Evolutionary conservation across 257 asterid species (phyloP).

Genomic region (Misopates orontium): DNA sequence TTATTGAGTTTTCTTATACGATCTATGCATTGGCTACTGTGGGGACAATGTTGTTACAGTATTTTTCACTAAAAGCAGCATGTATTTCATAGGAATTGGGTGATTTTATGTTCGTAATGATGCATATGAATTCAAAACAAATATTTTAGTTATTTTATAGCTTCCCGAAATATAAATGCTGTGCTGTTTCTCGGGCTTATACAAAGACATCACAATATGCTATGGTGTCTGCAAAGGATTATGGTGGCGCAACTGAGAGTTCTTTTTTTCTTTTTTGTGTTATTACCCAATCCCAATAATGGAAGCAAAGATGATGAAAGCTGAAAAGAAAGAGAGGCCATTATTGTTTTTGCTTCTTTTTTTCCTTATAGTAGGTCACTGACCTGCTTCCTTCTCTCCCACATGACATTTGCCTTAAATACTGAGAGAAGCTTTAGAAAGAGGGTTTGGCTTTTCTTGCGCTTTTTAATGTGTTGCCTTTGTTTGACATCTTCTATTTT

Average conservation of each 20-base stretch:
- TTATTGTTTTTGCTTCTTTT: background rate
- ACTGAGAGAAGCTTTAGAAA: too few species aligned
- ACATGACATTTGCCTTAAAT: too few species aligned
- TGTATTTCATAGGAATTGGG: conserved; percentile 6
- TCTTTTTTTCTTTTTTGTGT: too few species aligned
- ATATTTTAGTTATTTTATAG: background rate
- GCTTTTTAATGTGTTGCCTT: background rate
- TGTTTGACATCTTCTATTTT: background rate
- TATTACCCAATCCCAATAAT: too few species aligned
- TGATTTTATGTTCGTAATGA: conserved; percentile 1
- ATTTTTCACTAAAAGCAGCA: background rate
- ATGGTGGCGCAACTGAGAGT: background rate
- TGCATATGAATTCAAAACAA: background rate
- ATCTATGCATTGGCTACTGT: conserved; percentile 11
- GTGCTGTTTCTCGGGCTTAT: conserved; percentile 2
- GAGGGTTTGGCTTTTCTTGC: background rate
- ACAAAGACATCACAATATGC: conserved; percentile 7
- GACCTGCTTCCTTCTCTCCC: background rate
- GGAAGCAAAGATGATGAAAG: too few species aligned
- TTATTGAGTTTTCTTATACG: conserved; percentile 19
- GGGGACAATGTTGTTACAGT: conserved; percentile 6
- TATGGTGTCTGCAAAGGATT: conserved; percentile 8
- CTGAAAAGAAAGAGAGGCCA: too few species aligned
- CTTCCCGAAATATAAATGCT: conserved; percentile 12
- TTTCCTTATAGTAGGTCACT: background rate